Evolutionary conservation across 345 rosid species (phyloP).

Genomic region (Raphanus sativus): DNA sequence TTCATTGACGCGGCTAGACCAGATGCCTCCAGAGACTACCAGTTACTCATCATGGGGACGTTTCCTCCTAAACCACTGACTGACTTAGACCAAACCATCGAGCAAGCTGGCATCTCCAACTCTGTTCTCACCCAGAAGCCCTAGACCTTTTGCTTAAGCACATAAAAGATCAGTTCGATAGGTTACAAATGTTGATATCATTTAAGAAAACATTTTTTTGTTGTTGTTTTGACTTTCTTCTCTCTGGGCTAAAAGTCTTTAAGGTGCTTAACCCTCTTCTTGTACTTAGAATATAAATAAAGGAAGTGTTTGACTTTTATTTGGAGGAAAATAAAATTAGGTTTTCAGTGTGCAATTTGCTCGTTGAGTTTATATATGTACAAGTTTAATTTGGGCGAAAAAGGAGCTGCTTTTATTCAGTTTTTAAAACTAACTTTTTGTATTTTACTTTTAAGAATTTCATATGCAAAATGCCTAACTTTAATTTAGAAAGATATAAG

Average conservation of each 20-base stretch:
- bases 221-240: neutral
- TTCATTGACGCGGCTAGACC: slow-evolving; percentile 64
- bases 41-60: slow-evolving; percentile 68
- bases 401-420: no score
- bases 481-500: no score
- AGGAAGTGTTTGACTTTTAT: neutral
- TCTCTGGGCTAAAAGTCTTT: neutral
- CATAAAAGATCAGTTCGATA: neutral
- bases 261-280: neutral
- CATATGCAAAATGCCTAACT: no score
- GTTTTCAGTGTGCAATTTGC: no score
- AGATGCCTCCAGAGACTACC: slow-evolving; percentile 52
- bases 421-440: no score
- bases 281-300: no score
- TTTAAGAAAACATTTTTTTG: neutral
- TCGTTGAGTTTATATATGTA: no score
- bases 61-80: slow-evolving; percentile 61
- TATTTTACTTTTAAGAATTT: no score
- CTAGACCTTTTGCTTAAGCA: slow-evolving; percentile 23
- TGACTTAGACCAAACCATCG: slow-evolving; percentile 65
- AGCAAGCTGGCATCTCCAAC: slow-evolving; percentile 67
- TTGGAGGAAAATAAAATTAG: no score
- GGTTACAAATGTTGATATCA: neutral
- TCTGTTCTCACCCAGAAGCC: slow-evolving; percentile 77
- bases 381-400: no score